Conservation (phyloP, 352 stramenopile species). For the Thalassiosira oceanica region DNA sequence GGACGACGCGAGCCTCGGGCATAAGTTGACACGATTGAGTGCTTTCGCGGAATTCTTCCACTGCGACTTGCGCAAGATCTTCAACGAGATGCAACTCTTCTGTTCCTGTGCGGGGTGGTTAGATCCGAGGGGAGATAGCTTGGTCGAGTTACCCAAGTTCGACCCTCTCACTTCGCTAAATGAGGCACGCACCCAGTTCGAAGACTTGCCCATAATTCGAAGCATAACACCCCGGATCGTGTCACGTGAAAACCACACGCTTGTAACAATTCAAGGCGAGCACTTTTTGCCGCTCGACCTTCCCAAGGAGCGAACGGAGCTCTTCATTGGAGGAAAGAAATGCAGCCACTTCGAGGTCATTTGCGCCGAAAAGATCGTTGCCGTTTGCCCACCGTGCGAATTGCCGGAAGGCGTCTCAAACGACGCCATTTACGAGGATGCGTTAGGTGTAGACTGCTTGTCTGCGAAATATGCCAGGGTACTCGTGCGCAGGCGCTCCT, state of each 20-base stretch:
- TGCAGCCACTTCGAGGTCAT: conserved; percentile 35
- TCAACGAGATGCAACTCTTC: conserved; percentile 63
- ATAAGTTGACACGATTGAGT: conserved; percentile 15
- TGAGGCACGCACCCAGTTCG: not conserved
- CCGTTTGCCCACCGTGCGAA: conserved; percentile 32
- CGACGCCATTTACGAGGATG: conserved; percentile 15
- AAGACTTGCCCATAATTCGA: conserved; percentile 13
- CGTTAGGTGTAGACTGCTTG: conserved; percentile 13
- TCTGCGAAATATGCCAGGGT: conserved; percentile 36
- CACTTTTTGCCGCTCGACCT: conserved; percentile 41
- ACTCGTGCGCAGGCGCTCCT: conserved; percentile 9
- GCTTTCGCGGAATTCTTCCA: conserved; percentile 40
- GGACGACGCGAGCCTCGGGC: not conserved
- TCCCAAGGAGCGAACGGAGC: conserved; percentile 5
- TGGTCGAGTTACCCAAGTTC: too few relatives aligned
- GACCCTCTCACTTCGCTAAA: not conserved
- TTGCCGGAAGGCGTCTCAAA: conserved; percentile 13
- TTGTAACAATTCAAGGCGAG: conserved; percentile 45
- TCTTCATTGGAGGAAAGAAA: conserved; percentile 36
- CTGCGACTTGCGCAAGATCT: conserved; percentile 65
- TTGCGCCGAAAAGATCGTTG: conserved; percentile 46
- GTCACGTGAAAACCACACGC: conserved; percentile 18
- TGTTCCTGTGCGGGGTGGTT: not conserved
- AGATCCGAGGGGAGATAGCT: too few relatives aligned
- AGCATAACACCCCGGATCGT: conserved; percentile 22